Evolutionary conservation across 768 basidiomycete species (phyloP).

Genomic region (Lepiota venenata): DNA sequence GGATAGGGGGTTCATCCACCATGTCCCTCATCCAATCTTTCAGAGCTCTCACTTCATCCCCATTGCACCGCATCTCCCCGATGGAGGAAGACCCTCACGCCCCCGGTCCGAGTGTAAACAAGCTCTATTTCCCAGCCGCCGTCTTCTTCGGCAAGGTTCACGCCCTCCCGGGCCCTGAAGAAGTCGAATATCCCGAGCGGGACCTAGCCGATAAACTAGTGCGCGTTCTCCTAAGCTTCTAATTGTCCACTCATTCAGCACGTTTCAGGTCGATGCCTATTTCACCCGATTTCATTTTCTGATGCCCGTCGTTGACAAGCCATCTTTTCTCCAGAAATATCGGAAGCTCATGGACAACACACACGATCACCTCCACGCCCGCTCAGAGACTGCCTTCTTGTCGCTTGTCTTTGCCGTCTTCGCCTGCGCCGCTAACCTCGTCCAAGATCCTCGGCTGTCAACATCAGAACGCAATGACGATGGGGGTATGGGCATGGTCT

Average conservation of each 20-base stretch:
- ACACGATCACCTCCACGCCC: conserved; percentile 46
- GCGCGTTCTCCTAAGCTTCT: conserved; percentile 27
- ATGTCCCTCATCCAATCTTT: conserved; percentile 93
- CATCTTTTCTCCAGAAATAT: conserved; percentile 74
- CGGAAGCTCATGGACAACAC: conserved; percentile 70
- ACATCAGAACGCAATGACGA: conserved; percentile 60
- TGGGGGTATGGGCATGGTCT: conserved; percentile 87
- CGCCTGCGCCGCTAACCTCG: conserved; percentile 79
- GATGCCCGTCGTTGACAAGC: conserved; percentile 85
- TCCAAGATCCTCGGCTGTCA: conserved; percentile 67
- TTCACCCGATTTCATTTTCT: conserved; percentile 85
- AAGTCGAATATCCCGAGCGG: conserved; percentile 83
- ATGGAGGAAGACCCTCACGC: conserved; percentile 82
- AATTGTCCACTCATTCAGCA: conserved; percentile 17
- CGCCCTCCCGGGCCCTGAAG: conserved; percentile 78
- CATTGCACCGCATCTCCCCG: conserved; percentile 73
- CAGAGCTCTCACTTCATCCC: conserved; percentile 69
- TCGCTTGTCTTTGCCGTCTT: conserved; percentile 86
- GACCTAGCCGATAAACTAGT: conserved; percentile 88
- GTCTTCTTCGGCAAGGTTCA: conserved; percentile 85
- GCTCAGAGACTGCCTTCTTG: conserved; percentile 70
- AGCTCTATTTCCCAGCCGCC: conserved; percentile 84
- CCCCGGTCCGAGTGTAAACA: conserved; percentile 77
- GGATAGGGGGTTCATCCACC: conserved; percentile 90
- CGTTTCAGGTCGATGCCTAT: conserved; percentile 74